Evolutionary conservation across 495 filamentous ascomycete species (phyloP).

Genomic region (Evansstolkia leycettana): DNA sequence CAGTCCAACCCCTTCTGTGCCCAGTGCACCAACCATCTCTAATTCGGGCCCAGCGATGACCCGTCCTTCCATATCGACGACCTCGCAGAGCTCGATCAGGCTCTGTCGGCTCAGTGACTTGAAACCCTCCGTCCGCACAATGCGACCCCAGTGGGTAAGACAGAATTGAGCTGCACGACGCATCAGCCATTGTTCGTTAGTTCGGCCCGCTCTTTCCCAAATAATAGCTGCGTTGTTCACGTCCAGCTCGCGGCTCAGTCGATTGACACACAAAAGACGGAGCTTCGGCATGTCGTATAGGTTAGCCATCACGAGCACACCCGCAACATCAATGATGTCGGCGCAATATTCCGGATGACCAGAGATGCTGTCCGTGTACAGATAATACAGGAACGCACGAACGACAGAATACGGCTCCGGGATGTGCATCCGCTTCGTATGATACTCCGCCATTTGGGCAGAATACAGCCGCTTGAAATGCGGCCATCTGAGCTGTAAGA

Average conservation of each 20-base stretch:
- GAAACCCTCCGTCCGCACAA: conserved; percentile 84
- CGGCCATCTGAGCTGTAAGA: conserved; percentile 89
- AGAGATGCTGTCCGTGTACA: conserved; percentile 90
- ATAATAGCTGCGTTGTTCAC: conserved; percentile 89
- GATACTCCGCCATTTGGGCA: conserved; percentile 91
- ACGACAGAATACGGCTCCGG: conserved; percentile 93
- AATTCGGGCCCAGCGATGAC: conserved; percentile 76
- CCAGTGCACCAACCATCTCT: conserved; percentile 61
- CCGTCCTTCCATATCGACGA: conserved; percentile 80
- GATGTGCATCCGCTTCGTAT: conserved; percentile 93
- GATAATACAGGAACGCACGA: conserved; percentile 86
- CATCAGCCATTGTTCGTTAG: conserved; percentile 85
- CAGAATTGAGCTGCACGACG: conserved; percentile 79
- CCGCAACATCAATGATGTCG: conserved; percentile 77
- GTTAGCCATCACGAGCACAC: conserved; percentile 94
- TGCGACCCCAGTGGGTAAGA: conserved; percentile 85
- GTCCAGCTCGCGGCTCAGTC: conserved; percentile 79
- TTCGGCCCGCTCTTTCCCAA: conserved; percentile 85
- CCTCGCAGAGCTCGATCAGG: conserved; percentile 82
- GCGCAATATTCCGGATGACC: conserved; percentile 48
- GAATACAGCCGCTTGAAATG: conserved; percentile 87
- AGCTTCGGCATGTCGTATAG: conserved; percentile 93
- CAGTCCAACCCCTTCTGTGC: conserved; percentile 41
- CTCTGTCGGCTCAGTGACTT: conserved; percentile 61
- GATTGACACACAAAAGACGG: conserved; percentile 76